Base-by-base conservation (phyloP, 2,329 filamentous ascomycete genomes). In the Dothistroma pini region DNA sequence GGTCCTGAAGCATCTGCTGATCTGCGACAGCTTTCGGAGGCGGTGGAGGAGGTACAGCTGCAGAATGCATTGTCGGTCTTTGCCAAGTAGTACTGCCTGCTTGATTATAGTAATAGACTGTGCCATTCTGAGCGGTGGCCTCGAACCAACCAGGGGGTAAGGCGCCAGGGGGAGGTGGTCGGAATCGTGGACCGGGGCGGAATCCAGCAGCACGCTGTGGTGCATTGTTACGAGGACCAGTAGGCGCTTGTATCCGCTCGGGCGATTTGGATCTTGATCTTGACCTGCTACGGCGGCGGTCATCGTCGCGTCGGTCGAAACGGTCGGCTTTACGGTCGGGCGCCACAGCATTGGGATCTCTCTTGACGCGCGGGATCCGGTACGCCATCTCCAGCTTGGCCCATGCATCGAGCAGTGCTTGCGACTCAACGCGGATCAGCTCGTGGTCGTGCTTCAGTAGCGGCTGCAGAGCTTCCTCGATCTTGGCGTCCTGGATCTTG, bases 401-500 rank as follows among this genome's bases (percentile, higher is more conserved):
- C 95, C 95, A 99, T 66, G 88, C 88, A 9, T 91, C 86, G 31
- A 97, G 78, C 38, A 99, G 80, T 51, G 84, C 82, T 58, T 83
- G 83, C 5, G 93, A 86, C 70, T 88, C 88, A 21, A 84, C 82
- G 29, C 87, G 83, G 21, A 99, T 90, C 61, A 89, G 83, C 63
- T 91, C 86, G 56, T 75, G 72, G 38, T 73, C 72, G 71, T 96
- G 88, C 9, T 87, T 85, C 12, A 77, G 77, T 56, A 97, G 79
- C 3, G 83, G 83, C 70, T 90, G 81, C 48, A 99, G 84, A 0
- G 89, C 89, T 1, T 87, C 83, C 74, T 97, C 95, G 63, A 99
- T 97, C 70, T 96, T 96, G 9, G 95, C 96, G 71, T 96, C 93
- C 66, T 90, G 88, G 61, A 99, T 97, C 77, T 99, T 99, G 81